phyloP scores from a whole-genome alignment of 805 yeast species.

The Wickerhamiella dianesei region DNA sequence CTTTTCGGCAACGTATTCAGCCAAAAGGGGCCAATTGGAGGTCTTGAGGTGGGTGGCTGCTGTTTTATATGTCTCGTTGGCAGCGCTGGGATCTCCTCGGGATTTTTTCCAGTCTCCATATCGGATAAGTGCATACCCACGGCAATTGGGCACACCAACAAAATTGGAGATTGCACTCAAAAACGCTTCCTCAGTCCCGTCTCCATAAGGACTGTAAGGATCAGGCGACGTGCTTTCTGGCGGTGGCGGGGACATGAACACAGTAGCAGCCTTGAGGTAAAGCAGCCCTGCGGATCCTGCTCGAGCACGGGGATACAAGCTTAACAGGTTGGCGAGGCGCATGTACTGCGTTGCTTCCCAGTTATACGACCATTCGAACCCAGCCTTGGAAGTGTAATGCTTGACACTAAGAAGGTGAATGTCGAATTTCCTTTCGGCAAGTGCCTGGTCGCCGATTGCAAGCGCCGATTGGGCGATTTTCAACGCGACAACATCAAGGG shows the following conservation, averaged over 20 bases:
- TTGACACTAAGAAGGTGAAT: conserved; percentile 46
- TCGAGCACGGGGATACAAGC: conserved; percentile 7
- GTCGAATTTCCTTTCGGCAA: conserved; percentile 50
- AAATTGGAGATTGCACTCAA: conserved; percentile 12
- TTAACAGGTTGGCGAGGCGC: conserved; percentile 38
- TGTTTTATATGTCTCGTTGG: conserved; percentile 12
- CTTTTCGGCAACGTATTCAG: conserved; percentile 4
- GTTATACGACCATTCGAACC: conserved; percentile 13
- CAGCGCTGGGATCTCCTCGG: conserved; percentile 8
- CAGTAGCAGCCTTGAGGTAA: conserved; percentile 23
- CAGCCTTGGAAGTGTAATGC: conserved; percentile 17
- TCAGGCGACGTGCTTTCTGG: too few species aligned
- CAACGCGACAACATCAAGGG: conserved; percentile 48
- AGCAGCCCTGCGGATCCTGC: conserved; percentile 13
- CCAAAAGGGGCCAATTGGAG: conserved; percentile 11
- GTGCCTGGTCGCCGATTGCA: conserved; percentile 42
- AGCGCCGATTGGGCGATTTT: conserved; percentile 51
- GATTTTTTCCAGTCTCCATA: conserved; percentile 10
- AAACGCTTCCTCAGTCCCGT: conserved; percentile 7
- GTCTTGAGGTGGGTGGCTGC: conserved; percentile 4
- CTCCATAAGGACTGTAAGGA: neutral
- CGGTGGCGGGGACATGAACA: conserved; percentile 41
- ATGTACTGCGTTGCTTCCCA: conserved; percentile 57
- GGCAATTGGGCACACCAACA: conserved; percentile 8
- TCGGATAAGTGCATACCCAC: conserved; percentile 10